These are phyloP conservation scores for Gracilaria caudata DNA, from an alignment of 23 red algal genomes.

Conservation along the genomic window DNA sequence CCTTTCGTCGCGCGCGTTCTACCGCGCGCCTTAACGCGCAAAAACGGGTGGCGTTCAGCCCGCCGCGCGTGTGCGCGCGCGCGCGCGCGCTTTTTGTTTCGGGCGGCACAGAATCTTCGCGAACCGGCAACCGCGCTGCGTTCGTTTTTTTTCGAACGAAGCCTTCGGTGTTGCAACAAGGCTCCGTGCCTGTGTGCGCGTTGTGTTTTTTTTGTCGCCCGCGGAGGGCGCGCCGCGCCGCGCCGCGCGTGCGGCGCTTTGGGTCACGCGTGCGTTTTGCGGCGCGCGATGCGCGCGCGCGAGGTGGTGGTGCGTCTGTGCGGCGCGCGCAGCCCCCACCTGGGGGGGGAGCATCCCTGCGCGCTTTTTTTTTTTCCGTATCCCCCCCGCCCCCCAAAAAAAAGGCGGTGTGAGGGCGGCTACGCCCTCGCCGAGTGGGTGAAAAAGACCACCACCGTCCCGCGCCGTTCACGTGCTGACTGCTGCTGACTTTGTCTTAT, in stretches of 20 bases:
- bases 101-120: too few relatives aligned
- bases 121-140: too few relatives aligned
- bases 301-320: too few relatives aligned
- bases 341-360: too few relatives aligned
- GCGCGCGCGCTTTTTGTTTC: not conserved
- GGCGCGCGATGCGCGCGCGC: not conserved
- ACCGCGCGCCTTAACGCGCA: not conserved
- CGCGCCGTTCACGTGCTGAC: not conserved
- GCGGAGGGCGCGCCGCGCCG: not conserved
- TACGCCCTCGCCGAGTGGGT: conserved; percentile 33
- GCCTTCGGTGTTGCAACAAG: too few relatives aligned
- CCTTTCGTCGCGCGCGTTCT: conserved; percentile 11
- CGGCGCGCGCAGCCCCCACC: too few relatives aligned
- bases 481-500: not conserved
- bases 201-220: not conserved
- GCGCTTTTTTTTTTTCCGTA: not conserved
- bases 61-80: not conserved
- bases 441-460: conserved; percentile 59
- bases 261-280: too few relatives aligned
- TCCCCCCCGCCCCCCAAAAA: not conserved
- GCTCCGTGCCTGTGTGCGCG: conserved; percentile 8
- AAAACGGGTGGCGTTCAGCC: too few relatives aligned
- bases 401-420: conserved; percentile 9
- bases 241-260: not conserved
- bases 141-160: too few relatives aligned